Conservation (phyloP, 257 asterid species). For the Solanum tacnaense region DNA sequence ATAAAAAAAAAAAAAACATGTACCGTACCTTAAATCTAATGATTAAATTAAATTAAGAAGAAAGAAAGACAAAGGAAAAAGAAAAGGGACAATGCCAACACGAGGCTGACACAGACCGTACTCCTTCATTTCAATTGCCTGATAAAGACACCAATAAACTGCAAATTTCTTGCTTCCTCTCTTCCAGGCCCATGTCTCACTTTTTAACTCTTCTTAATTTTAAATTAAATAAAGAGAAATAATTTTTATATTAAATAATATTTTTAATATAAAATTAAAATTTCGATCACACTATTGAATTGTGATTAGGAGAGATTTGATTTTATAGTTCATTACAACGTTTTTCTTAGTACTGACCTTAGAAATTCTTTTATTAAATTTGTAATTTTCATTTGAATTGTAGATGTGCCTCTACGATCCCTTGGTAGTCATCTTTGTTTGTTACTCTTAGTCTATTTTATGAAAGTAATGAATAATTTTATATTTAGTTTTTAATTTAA, state of each 20-base stretch:
- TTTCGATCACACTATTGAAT: neutral
- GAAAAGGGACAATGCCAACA: neutral
- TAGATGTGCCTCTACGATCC: too few relatives aligned
- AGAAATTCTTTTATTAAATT: neutral
- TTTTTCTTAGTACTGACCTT: neutral
- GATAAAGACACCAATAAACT: neutral
- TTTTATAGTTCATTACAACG: neutral
- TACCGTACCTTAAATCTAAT: neutral
- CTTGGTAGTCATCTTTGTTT: neutral
- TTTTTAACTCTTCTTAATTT: neutral
- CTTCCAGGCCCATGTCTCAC: neutral
- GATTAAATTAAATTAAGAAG: neutral
- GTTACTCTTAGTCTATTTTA: neutral
- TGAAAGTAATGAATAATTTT: too few relatives aligned
- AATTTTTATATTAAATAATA: neutral
- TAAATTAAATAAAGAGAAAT: neutral
- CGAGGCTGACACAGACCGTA: constrained; percentile 9
- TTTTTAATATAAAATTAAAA: neutral
- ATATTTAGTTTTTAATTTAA: too few relatives aligned
- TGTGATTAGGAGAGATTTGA: neutral
- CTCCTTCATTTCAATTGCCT: neutral
- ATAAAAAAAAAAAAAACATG: too few relatives aligned
- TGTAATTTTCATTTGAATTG: neutral
- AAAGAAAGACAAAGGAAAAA: neutral
- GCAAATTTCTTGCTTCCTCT: neutral